phyloP scores from a whole-genome alignment of 2,329 filamentous ascomycete genomes.

The Calonectria hawksworthii region DNA sequence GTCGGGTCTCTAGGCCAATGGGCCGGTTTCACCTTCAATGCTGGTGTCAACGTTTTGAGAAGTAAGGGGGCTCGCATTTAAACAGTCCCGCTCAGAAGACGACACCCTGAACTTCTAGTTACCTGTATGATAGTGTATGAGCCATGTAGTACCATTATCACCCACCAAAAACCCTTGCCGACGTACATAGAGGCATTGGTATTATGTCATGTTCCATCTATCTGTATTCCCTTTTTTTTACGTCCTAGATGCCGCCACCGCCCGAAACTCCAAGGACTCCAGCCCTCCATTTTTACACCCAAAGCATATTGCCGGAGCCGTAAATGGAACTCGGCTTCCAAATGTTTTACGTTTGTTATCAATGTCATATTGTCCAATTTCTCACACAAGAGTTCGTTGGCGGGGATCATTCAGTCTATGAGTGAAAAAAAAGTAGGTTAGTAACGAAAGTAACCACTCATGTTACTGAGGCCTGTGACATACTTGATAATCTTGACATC shows the following conservation, averaged over 20 bases:
- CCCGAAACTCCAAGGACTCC: slow-evolving; percentile 30
- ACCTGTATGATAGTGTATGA: slow-evolving; percentile 47
- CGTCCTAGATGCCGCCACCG: slow-evolving; percentile 27
- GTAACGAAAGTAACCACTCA: not conserved
- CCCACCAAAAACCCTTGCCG: slow-evolving; percentile 17
- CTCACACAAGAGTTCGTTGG: slow-evolving; percentile 61
- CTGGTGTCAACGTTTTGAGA: slow-evolving; percentile 84
- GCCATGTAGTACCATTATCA: slow-evolving; percentile 36
- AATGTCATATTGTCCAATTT: not conserved
- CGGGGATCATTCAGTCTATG: slow-evolving; percentile 71
- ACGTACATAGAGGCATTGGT: slow-evolving; percentile 28
- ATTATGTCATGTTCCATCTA: slow-evolving; percentile 14
- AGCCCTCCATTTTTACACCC: slow-evolving; percentile 19
- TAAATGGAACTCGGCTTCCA: slow-evolving; percentile 28
- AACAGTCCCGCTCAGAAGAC: slow-evolving; percentile 30
- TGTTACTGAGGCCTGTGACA: slow-evolving; percentile 33
- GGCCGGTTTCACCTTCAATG: slow-evolving; percentile 84
- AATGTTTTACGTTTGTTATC: slow-evolving; percentile 10
- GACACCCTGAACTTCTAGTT: not conserved
- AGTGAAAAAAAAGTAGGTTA: not conserved
- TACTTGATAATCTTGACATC: slow-evolving; percentile 87
- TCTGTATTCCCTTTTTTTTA: not conserved
- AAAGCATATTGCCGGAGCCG: slow-evolving; percentile 26
- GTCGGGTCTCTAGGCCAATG: slow-evolving; percentile 79
- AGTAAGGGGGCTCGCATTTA: slow-evolving; percentile 90